These are phyloP conservation scores for Flaveria trinervia DNA, from an alignment of 129 eudicot species.

Conservation along the genomic window DNA sequence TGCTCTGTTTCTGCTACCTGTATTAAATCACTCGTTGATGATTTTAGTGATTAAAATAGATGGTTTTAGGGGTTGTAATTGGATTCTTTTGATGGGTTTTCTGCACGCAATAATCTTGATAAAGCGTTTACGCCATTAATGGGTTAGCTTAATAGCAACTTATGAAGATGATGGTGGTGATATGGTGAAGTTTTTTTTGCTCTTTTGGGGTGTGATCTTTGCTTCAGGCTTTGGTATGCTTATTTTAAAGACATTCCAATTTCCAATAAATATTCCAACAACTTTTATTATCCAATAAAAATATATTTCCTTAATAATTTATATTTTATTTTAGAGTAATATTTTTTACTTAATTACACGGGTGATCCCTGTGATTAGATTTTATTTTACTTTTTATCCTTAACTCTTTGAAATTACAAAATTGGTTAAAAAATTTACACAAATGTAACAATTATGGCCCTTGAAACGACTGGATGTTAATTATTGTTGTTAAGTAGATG, in stretches of 20 bases:
- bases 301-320: background rate
- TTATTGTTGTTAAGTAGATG: no score
- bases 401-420: no score
- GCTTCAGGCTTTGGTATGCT: background rate
- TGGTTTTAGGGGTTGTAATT: constrained; percentile 16
- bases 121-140: constrained; percentile 56
- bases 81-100: constrained; percentile 39
- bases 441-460: no score
- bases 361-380: no score
- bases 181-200: background rate
- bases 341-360: no score
- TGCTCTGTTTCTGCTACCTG: constrained; percentile 6
- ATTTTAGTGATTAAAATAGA: constrained; percentile 16
- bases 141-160: constrained; percentile 36
- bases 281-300: background rate
- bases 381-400: no score
- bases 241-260: constrained; percentile 13
- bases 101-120: constrained; percentile 63
- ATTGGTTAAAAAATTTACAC: no score
- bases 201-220: constrained; percentile 7
- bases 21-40: background rate
- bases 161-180: constrained; percentile 18
- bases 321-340: no score
- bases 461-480: no score
- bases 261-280: background rate